phyloP scores from a whole-genome alignment of 345 rosid genomes.

The Barbarea vulgaris region DNA sequence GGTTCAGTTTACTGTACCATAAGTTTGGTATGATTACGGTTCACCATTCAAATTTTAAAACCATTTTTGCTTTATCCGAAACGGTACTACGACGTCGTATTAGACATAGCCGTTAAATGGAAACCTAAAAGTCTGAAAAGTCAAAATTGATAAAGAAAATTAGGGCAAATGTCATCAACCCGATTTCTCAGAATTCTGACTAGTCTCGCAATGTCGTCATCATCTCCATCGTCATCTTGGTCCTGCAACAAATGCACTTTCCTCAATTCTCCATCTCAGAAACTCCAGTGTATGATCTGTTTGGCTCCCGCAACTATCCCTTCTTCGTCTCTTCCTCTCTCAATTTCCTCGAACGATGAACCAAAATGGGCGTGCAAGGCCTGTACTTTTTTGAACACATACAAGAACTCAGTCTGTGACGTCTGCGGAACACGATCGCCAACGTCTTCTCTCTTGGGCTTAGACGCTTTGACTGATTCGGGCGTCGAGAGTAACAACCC shows the following conservation, averaged over 20 bases:
- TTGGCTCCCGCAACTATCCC: conserved; percentile 36
- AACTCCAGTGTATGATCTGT: conserved; percentile 69
- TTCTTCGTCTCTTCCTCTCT: conserved; percentile 28
- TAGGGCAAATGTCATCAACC: conserved; percentile 27
- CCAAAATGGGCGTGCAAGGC: conserved; percentile 86
- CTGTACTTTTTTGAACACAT: conserved; percentile 85
- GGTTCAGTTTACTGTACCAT: not conserved
- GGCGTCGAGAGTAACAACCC: conserved; percentile 40
- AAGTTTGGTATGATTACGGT: not conserved
- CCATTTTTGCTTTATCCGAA: not conserved
- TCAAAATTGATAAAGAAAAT: conserved; percentile 24
- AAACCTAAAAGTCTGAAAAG: not conserved
- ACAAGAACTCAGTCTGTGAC: conserved; percentile 65
- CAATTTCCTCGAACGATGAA: conserved; percentile 29
- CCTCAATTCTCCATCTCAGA: conserved; percentile 75
- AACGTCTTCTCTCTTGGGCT: conserved; percentile 46
- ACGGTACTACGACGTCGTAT: conserved; percentile 2
- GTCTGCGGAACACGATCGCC: conserved; percentile 66
- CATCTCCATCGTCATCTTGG: conserved; percentile 54
- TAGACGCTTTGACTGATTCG: conserved; percentile 57
- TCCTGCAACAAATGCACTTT: conserved; percentile 85
- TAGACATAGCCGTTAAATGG: not conserved
- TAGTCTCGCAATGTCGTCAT: conserved; percentile 20
- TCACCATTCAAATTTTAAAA: not conserved
- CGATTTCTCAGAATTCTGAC: conserved; percentile 11